Evolutionary conservation across 164 flowering plant species (phyloP), one percentile per base, ranked within the genome.

Genomic region (Dillenia suffruticosa): DNA sequence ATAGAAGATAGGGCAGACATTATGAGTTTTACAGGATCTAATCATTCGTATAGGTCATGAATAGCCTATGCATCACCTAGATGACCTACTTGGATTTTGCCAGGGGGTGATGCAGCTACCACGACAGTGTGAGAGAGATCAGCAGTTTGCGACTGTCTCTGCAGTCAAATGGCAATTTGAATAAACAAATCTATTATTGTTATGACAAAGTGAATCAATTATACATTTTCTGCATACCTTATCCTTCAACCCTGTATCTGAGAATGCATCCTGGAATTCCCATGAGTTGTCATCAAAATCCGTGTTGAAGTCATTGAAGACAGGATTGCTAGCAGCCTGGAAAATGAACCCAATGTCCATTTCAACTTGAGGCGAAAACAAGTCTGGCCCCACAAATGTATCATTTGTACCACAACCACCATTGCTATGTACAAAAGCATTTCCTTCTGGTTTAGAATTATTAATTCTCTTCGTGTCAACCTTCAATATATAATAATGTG

Each of bases 181-280:
- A 32, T 32, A 32, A 4, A 32, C 7, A 32, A 32, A 32, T 32
- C 40, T 32, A 32, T 32, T 6, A 32, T 32, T 32, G 40, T 32
- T 32, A 32, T 32, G 40, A 0, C 40, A 32, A 32, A 32, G 40
- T 6, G 40, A 32, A 26, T 2, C 32, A 26, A 4, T 32, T 32
- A 32, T 32, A 32, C 40, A 32, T 32, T 32, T 32, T 32, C 40
- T 5, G 40, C 40, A 4, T 32, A 32, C 60, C 60, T 43, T 48
- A 12, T 12, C n/a, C 15, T 52, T 62, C 17, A 57, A 43, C 58
- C 51, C 73, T 67, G 62, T 67, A 58, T 72, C 79, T 54, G 70
- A 57, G 46, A 54, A 72, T 19, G 82, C 75, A 70, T 70, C 79
- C 76, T 73, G 66, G 61, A 81, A 82, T 8, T 75, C 80, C 74